phyloP scores from a whole-genome alignment of 169 alveolate species.

The Eimeria zaria region DNA sequence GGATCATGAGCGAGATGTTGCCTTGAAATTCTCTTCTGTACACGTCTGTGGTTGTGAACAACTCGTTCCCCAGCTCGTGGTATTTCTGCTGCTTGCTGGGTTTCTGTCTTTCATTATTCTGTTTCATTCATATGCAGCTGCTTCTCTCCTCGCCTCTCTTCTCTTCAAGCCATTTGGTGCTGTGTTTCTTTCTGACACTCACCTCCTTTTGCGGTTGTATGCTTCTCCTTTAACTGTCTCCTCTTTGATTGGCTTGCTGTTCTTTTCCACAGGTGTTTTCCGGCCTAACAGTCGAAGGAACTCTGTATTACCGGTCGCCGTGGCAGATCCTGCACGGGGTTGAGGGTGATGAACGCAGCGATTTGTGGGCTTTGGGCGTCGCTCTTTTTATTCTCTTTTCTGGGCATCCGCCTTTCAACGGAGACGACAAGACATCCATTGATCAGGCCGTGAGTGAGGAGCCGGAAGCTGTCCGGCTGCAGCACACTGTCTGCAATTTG shows the following conservation, averaged over 20 bases:
- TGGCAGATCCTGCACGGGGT: conserved; percentile 60
- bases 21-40: background rate
- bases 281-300: conserved; percentile 33
- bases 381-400: conserved; percentile 89
- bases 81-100: no score
- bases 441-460: conserved; percentile 41
- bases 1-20: background rate
- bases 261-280: background rate
- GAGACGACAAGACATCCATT: conserved; percentile 91
- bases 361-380: conserved; percentile 87
- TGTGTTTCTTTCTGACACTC: background rate
- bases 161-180: no score
- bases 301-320: conserved; percentile 86
- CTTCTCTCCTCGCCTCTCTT: no score
- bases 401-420: conserved; percentile 95
- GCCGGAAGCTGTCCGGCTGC: no score
- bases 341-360: conserved; percentile 79
- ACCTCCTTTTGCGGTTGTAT: background rate
- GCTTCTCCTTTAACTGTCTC: background rate
- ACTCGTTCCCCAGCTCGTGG: background rate
- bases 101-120: no score
- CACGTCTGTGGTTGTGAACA: background rate
- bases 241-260: background rate
- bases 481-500: no score
- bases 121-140: no score